Evolutionary conservation across 306 rosid genomes (phyloP).

Genomic region (Clitoria ternatea): DNA sequence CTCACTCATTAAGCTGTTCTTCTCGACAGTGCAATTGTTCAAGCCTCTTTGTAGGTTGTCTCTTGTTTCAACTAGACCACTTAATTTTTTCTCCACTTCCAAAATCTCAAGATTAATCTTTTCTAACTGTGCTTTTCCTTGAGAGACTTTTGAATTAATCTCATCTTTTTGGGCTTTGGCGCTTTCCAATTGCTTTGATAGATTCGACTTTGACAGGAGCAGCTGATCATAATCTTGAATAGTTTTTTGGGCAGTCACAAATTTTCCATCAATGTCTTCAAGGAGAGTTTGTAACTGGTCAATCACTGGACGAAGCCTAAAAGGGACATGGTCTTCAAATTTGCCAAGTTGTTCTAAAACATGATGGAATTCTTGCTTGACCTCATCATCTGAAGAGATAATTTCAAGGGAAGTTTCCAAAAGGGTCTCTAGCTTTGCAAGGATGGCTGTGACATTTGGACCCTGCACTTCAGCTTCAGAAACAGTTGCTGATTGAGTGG

Average conservation of each 20-base stretch:
- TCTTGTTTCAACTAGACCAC: neutral
- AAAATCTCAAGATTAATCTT: neutral
- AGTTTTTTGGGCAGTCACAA: neutral
- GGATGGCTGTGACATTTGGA: neutral
- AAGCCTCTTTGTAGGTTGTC: neutral
- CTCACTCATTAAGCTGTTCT: neutral
- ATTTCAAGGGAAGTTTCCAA: neutral
- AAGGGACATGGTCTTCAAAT: neutral
- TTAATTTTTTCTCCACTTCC: neutral
- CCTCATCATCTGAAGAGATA: neutral
- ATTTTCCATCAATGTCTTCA: neutral
- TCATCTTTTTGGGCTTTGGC: neutral
- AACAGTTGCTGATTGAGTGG: neutral
- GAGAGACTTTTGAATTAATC: neutral
- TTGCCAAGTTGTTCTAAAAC: neutral
- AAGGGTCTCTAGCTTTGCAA: neutral
- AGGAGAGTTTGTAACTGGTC: neutral
- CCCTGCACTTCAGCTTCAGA: neutral
- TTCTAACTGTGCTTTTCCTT: neutral
- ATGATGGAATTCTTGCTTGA: neutral
- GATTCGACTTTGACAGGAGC: neutral
- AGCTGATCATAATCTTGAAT: neutral
- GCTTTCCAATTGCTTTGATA: neutral
- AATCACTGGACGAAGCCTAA: neutral
- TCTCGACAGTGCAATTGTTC: neutral